A percentile compares a stretch with the other conserved stretches of the same genome.
Evolutionary conservation across 352 stramenopile species (phyloP).

Genomic region (Globisporangium apiculatum): DNA sequence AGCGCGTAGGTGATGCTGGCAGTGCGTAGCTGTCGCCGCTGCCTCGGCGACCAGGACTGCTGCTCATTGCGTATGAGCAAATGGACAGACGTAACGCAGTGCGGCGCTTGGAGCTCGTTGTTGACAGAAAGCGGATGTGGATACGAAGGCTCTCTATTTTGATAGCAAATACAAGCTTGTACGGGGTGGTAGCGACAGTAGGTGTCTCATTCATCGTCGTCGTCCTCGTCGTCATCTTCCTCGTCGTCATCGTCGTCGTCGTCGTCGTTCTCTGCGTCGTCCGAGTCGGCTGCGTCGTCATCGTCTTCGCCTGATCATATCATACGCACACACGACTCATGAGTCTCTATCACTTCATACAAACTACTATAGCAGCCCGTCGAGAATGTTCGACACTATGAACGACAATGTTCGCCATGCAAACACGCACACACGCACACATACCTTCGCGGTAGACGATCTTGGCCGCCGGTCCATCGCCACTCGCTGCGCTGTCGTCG

Average conservation of each 20-base stretch:
- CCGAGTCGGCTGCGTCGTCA: conserved; percentile 18
- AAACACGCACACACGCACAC: conserved; percentile 1
- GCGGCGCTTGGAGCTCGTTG: no score
- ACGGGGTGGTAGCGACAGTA: conserved; percentile 22
- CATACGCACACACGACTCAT: no score
- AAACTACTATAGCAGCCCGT: no score
- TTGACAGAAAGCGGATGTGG: background rate
- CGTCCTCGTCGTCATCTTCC: conserved; percentile 34
- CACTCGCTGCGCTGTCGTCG: conserved; percentile 12
- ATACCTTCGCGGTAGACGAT: conserved; percentile 63
- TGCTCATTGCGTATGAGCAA: conserved; percentile 5
- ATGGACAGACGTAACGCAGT: background rate
- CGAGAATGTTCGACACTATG: background rate
- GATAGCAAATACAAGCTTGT: conserved; percentile 8
- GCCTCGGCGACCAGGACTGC: background rate
- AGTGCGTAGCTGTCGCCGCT: background rate
- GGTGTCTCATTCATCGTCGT: conserved; percentile 22
- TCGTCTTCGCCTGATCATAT: conserved; percentile 15
- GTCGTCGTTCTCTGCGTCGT: conserved; percentile 16
- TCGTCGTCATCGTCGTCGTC: conserved; percentile 31
- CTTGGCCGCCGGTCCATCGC: conserved; percentile 38
- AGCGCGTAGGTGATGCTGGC: conserved; percentile 37
- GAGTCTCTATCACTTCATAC: no score
- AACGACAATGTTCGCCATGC: background rate
- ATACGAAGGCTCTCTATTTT: background rate